Evolutionary conservation across 495 filamentous ascomycete species (phyloP), one percentile per base, ranked within the genome.

Genomic region (Penicillium malachiteum): DNA sequence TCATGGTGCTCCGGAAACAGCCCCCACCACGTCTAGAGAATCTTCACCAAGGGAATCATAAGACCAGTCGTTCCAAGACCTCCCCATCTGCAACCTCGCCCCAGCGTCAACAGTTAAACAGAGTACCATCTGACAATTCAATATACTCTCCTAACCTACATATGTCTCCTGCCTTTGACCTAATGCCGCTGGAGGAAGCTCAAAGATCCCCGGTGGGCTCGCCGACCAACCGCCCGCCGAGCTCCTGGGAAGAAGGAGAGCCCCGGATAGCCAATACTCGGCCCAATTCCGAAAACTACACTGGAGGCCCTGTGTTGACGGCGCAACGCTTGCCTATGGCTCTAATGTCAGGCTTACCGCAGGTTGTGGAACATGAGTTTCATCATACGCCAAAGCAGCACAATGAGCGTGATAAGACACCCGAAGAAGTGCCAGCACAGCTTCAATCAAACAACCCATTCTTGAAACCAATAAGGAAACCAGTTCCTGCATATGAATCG

Each of bases 1-100:
- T 75, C 63, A 78, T 78, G 75, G 75, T 76, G 59, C 64, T 78
- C 62, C 72, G 75, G 57, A 78, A 78, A 64, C 67, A 63, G 63
- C 71, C 73, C 57, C 75, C 75, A 51, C 73, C 73, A 48, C 72
- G 69, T 48, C 69, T 78, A 47, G 60, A 75, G 43, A 69, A 69
- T 56, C 66, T 72, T 44, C 60, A 58, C 39, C 69, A 72, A 67
- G 58, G 67, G 50, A 66, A 66, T 66, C 62, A 59, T 60, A 64
- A 62, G 53, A 55, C 67, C 17, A 64, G 65, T 47, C 60, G 63
- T 43, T 63, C 63, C 18, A 72, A 71, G 8, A 64, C 68, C 13
- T 64, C 71, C 32, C 52, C 65, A n/a, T 64, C 61, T 53, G 70
- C 71, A 33, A 42, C 65, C n/a, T 66, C 69, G 9, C 66, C 69